Conservation (phyloP, 2,329 filamentous ascomycete genomes). For the Alternaria alternata region DNA sequence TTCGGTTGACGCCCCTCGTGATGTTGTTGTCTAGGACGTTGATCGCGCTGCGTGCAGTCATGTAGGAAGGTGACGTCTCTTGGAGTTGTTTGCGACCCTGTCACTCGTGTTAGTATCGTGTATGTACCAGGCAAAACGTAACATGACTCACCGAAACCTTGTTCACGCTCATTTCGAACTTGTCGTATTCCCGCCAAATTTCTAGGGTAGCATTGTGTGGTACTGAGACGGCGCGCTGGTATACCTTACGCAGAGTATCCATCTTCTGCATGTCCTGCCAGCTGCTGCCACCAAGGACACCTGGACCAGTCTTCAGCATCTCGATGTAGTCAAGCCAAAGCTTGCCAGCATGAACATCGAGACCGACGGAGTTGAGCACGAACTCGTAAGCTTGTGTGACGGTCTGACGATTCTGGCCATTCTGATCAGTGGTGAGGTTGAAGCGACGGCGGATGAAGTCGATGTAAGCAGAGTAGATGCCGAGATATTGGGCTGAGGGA, state of each 20-base stretch:
- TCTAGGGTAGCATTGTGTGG: conserved; percentile 84
- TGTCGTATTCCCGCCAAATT: conserved; percentile 97
- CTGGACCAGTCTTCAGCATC: conserved; percentile 88
- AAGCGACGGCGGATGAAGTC: conserved; percentile 94
- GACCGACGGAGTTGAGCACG: conserved; percentile 85
- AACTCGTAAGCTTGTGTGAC: conserved; percentile 91
- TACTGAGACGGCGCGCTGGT: conserved; percentile 86
- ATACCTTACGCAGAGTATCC: conserved; percentile 89
- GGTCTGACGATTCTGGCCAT: conserved; percentile 77
- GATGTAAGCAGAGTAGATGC: conserved; percentile 91
- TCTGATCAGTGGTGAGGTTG: conserved; percentile 81
- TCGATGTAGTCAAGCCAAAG: conserved; percentile 96
- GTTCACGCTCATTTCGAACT: conserved; percentile 93
- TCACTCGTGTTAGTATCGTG: conserved; percentile 26
- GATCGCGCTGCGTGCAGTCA: conserved; percentile 92
- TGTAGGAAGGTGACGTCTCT: conserved; percentile 90
- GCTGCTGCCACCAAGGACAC: conserved; percentile 80
- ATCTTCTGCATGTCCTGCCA: conserved; percentile 99
- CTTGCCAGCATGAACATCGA: conserved; percentile 86
- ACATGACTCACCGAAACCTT: conserved; percentile 77
- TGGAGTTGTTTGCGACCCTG: conserved; percentile 93
- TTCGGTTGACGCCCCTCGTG: conserved; percentile 76
- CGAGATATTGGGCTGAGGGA: conserved; percentile 79
- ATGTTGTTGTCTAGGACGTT: conserved; percentile 93
- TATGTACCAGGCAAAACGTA: background rate